phyloP scores from a whole-genome alignment of 1,284 basidiomycete species.

The Moesziomyces antarcticus region DNA sequence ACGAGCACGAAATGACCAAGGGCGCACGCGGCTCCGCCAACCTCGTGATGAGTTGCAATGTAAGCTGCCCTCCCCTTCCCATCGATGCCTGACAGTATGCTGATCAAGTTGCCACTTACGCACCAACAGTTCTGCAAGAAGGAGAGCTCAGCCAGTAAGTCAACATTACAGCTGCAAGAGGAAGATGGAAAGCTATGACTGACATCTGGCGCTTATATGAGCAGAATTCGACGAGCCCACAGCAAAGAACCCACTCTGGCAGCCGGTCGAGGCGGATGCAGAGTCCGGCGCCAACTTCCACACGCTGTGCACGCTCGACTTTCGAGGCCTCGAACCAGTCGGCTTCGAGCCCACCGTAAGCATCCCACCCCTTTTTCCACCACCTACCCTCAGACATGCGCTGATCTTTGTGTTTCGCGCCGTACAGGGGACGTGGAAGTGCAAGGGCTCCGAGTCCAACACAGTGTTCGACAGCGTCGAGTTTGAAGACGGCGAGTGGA shows the following conservation, averaged over 20 bases:
- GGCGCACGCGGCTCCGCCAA: conserved; percentile 57
- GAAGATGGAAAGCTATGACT: too few relatives aligned
- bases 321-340: conserved; percentile 58
- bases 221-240: conserved; percentile 61
- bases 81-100: too few relatives aligned
- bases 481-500: conserved; percentile 67
- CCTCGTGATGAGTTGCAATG: conserved; percentile 58
- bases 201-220: neutral
- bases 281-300: conserved; percentile 39
- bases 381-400: neutral
- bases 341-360: conserved; percentile 47
- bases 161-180: too few relatives aligned
- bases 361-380: neutral
- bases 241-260: conserved; percentile 52
- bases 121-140: conserved; percentile 56
- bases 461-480: conserved; percentile 56
- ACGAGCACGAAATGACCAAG: conserved; percentile 58
- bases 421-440: conserved; percentile 51
- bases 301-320: conserved; percentile 63
- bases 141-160: conserved; percentile 50
- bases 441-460: conserved; percentile 47
- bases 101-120: neutral
- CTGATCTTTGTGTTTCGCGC: neutral
- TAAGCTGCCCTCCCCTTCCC: conserved; percentile 6
- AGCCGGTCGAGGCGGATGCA: conserved; percentile 31